Evolutionary conservation across 495 filamentous ascomycete species (phyloP), one percentile per base, ranked within the genome.

Genomic region (Lasiosphaeria ovina): DNA sequence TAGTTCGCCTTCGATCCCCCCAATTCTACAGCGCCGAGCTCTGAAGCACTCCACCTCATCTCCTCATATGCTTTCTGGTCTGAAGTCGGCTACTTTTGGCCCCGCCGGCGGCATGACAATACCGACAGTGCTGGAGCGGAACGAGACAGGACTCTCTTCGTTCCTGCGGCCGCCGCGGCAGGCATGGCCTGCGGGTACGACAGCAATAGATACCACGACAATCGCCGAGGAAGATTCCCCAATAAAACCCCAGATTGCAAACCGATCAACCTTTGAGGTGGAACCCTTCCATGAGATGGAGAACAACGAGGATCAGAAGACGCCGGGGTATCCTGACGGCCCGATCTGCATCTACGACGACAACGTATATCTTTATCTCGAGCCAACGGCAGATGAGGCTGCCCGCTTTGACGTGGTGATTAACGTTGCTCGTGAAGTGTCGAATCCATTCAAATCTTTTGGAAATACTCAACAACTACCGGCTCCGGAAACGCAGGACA

Each of bases 351-450:
- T 98, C 34, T 95, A 97, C 62, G 87, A 92, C 48, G 87, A 92
- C n/a, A 86, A 89, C n/a, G 89, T 98, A 1, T 96, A 87, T 66
- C 79, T 98, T 0, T 98, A 96, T 62, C 75, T 96, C 45, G 94
- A 98, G 71, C 94, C 94, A 4, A 93, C 88, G 4, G 85, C 85
- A 0, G 87, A 93, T 54, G 90, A 96, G 68, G 93, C 93, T 3
- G 77, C 87, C 10, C 77, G 87, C 51, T 98, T 96, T 66, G 94
- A 98, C 69, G 88, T 97, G 3, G 85, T 98, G 38, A 84, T 98
- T 55, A 98, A 98, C 66, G 94, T 98, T 31, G 94, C 94, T 2
- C 90, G 91, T 64, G 94, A 98, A 75, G 94, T 98, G 3, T 77
- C 79, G 49, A 98, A 97, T 68, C 94, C 94, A 3, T 96, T 98